A percentile compares a stretch with the other conserved stretches of the same genome.
Evolutionary conservation across 2,329 filamentous ascomycete species (phyloP).

Genomic region (Karstenula rhodostoma): DNA sequence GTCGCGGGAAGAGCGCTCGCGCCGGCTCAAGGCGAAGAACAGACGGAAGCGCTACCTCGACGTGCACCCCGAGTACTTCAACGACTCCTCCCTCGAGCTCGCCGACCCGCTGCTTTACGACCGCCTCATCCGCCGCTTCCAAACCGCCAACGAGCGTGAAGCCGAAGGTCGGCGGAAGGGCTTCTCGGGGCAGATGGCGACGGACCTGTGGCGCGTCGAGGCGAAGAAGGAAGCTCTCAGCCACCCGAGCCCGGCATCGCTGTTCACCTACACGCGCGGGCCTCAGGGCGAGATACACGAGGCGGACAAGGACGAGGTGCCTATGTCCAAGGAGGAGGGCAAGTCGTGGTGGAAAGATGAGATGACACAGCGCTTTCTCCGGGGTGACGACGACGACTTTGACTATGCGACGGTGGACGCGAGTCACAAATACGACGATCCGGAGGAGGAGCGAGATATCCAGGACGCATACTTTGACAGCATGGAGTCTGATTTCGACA

Average conservation of each 20-base stretch:
- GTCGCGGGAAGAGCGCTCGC: slow-evolving; percentile 30
- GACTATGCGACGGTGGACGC: slow-evolving; percentile 76
- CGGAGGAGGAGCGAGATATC: slow-evolving; percentile 66
- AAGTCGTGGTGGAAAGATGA: slow-evolving; percentile 73
- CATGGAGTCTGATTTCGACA: slow-evolving; percentile 74
- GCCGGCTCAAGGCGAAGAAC: slow-evolving; percentile 71
- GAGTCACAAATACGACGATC: slow-evolving; percentile 75
- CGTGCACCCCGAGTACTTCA: slow-evolving; percentile 76
- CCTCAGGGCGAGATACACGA: slow-evolving; percentile 64
- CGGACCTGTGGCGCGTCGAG: slow-evolving; percentile 78
- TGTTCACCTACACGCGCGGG: slow-evolving; percentile 60
- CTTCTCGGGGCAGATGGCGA: slow-evolving; percentile 79
- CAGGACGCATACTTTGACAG: slow-evolving; percentile 83
- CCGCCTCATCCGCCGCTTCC: slow-evolving; percentile 77
- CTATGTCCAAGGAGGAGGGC: slow-evolving; percentile 71
- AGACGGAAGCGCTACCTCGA: slow-evolving; percentile 79
- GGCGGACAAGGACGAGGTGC: slow-evolving; percentile 65
- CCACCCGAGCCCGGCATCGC: slow-evolving; percentile 60
- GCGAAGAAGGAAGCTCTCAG: slow-evolving; percentile 72
- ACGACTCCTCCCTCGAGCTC: slow-evolving; percentile 65
- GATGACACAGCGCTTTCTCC: slow-evolving; percentile 77
- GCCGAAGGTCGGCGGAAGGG: slow-evolving; percentile 76
- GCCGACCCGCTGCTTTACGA: slow-evolving; percentile 84
- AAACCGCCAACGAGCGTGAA: slow-evolving; percentile 75
- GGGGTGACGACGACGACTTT: slow-evolving; percentile 79